These are phyloP conservation scores for Xerocomus minutiporus DNA, from an alignment of 1,284 basidiomycete genomes.

Conservation along the genomic window DNA sequence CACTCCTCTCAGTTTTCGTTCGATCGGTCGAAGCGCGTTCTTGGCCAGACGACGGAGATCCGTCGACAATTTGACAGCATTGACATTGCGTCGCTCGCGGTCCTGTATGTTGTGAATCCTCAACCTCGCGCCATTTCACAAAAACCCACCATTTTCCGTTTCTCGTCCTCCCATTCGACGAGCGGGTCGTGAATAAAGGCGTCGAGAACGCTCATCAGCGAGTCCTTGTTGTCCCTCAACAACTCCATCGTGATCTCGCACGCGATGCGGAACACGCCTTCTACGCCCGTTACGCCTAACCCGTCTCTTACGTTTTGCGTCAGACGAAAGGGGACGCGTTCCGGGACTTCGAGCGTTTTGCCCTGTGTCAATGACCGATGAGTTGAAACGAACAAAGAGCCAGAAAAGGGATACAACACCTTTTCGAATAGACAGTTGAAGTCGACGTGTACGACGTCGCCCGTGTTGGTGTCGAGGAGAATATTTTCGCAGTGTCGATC, in stretches of 20 bases:
- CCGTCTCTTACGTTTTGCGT: constrained; percentile 95
- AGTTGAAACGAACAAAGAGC: background rate
- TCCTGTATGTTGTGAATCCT: constrained; percentile 21
- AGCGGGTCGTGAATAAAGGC: constrained; percentile 98
- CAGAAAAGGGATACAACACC: constrained; percentile 37
- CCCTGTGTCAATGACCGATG: constrained; percentile 46
- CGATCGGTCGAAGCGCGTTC: constrained; percentile 73
- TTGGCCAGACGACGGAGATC: constrained; percentile 66
- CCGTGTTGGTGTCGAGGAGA: constrained; percentile 82
- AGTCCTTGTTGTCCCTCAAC: constrained; percentile 88
- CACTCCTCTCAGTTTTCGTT: constrained; percentile 78
- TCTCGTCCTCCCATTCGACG: constrained; percentile 90
- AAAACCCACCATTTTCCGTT: constrained; percentile 51
- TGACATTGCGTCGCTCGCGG: constrained; percentile 37
- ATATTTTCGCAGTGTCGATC: constrained; percentile 98
- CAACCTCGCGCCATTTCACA: background rate
- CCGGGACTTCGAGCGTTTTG: constrained; percentile 84
- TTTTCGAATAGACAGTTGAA: constrained; percentile 99
- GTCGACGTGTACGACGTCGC: constrained; percentile 95
- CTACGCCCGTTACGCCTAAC: constrained; percentile 89
- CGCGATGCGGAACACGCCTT: constrained; percentile 91
- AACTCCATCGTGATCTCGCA: constrained; percentile 91
- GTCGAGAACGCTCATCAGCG: constrained; percentile 93
- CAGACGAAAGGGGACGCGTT: constrained; percentile 92
- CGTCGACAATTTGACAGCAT: constrained; percentile 40